Percentiles rank a stretch among this genome's conserved stretches.
These are phyloP conservation scores for Delonix regia DNA, from an alignment of 306 rosid genomes.

Conservation along the genomic window DNA sequence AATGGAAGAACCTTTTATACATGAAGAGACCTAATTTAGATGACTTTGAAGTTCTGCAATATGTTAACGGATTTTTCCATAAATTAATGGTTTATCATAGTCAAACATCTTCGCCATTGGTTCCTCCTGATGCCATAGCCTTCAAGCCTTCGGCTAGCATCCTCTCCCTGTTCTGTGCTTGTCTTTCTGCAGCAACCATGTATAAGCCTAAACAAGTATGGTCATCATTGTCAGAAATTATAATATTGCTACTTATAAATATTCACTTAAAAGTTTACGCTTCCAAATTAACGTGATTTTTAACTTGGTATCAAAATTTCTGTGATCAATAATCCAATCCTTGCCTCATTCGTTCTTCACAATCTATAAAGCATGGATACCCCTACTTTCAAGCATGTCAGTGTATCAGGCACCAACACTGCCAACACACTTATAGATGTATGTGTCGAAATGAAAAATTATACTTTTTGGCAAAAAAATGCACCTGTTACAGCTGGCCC, in stretches of 20 bases:
- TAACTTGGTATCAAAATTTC: neutral
- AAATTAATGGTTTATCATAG: neutral
- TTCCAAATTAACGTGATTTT: neutral
- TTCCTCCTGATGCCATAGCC: constrained; percentile 41
- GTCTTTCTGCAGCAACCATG: constrained; percentile 56
- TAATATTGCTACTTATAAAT: neutral
- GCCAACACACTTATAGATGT: too few relatives aligned
- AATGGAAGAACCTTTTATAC: neutral
- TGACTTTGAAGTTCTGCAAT: constrained; percentile 23
- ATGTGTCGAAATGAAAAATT: too few relatives aligned
- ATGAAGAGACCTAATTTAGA: constrained; percentile 17
- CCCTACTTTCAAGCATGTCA: too few relatives aligned
- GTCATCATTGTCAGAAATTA: neutral
- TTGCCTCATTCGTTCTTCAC: neutral
- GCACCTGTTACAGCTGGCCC: too few relatives aligned
- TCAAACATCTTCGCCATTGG: constrained; percentile 13
- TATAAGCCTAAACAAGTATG: constrained; percentile 44
- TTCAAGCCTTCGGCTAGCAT: constrained; percentile 51
- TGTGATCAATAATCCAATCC: neutral
- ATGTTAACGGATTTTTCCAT: constrained; percentile 9
- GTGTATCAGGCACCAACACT: too few relatives aligned
- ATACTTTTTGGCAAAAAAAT: too few relatives aligned
- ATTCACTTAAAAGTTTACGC: neutral
- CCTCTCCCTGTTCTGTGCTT: constrained; percentile 45
- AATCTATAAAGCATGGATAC: neutral